Base-by-base conservation (phyloP, 2,329 filamentous ascomycete genomes). In the Phialophora expanda region DNA sequence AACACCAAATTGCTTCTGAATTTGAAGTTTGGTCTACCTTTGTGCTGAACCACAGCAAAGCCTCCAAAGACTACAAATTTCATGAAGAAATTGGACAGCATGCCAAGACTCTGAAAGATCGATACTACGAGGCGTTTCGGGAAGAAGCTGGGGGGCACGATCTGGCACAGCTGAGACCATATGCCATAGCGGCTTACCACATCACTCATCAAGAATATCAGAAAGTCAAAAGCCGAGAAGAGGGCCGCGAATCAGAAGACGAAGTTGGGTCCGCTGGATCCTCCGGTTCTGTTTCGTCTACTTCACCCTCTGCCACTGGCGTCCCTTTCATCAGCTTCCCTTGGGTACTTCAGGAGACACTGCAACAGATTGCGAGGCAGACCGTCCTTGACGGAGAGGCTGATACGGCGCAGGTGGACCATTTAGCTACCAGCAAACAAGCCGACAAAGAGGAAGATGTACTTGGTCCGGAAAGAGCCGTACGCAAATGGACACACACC, bases 1-100 rank as follows among this genome's bases (percentile, higher is more conserved):
- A 97, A 73, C 87, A 93, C 71, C 90, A 90, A 51, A 90, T 98
- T 63, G 79, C 81, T 20, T 96, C 91, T 0, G 95, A 99, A 73
- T 97, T 97, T 70, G 95, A 99, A 77, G 86, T 96, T 11, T 97
- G 90, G 88, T 90, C 92, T 0, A 89, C 91, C 0, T 98, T 97
- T 76, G 87, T 93, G 1, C 82, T 98, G 65, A 85, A 85, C 0
- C 91, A 90, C 74, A 90, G 91, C 8, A 84, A 87, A 0, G 84
- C 91, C 28, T 87, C 86, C 38, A 86, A 84, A 8, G 91, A 95
- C 69, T 98, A 96, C 80, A 96, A 95, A 73, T 86, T 93, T 56
- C 89, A 93, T 56, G 94, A 99, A 76, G 89, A 91, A 17, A 87
- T 98, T 34, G 90, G 90, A 0, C 82, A 83, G 4, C 86, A 94